phyloP scores from a whole-genome alignment of 2,329 filamentous ascomycete genomes.

The Fusarium praegraminearum region DNA sequence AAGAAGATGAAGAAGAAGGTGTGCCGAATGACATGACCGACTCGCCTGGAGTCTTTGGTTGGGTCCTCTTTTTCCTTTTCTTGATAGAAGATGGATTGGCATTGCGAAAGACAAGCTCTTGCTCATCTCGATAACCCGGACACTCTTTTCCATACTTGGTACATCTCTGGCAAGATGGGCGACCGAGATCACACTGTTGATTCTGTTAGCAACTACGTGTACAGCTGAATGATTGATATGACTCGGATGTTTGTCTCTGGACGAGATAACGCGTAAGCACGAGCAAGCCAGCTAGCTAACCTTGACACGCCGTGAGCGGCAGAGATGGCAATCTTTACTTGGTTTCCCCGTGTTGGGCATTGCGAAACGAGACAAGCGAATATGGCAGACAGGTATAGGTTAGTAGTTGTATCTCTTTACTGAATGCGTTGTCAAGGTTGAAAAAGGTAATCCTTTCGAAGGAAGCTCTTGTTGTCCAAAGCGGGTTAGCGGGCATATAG shows the following conservation, averaged over 20 bases:
- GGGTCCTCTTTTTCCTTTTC: slow-evolving; percentile 50
- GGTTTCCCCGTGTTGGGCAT: slow-evolving; percentile 59
- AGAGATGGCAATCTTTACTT: slow-evolving; percentile 57
- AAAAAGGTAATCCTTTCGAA: slow-evolving; percentile 49
- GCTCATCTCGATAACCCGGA: slow-evolving; percentile 56
- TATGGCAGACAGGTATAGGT: background rate
- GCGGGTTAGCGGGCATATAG: slow-evolving; percentile 36
- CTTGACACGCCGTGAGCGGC: slow-evolving; percentile 57
- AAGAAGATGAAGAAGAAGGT: slow-evolving; percentile 8
- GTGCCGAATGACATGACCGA: slow-evolving; percentile 18
- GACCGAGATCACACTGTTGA: slow-evolving; percentile 55
- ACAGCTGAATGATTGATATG: slow-evolving; percentile 1
- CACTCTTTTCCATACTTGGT: slow-evolving; percentile 56
- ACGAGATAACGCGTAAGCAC: slow-evolving; percentile 20
- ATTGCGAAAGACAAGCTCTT: slow-evolving; percentile 56
- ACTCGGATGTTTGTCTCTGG: slow-evolving; percentile 5
- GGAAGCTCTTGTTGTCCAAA: slow-evolving; percentile 33
- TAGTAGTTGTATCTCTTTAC: slow-evolving; percentile 12
- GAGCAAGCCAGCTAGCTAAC: slow-evolving; percentile 44
- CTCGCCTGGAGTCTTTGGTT: slow-evolving; percentile 22
- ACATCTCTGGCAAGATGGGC: slow-evolving; percentile 56
- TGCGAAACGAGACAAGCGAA: background rate
- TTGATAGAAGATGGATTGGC: slow-evolving; percentile 47
- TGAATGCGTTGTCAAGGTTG: slow-evolving; percentile 32
- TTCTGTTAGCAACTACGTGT: slow-evolving; percentile 17